Conservation (phyloP, 352 stramenopile species). For the Globisporangium nunn region DNA sequence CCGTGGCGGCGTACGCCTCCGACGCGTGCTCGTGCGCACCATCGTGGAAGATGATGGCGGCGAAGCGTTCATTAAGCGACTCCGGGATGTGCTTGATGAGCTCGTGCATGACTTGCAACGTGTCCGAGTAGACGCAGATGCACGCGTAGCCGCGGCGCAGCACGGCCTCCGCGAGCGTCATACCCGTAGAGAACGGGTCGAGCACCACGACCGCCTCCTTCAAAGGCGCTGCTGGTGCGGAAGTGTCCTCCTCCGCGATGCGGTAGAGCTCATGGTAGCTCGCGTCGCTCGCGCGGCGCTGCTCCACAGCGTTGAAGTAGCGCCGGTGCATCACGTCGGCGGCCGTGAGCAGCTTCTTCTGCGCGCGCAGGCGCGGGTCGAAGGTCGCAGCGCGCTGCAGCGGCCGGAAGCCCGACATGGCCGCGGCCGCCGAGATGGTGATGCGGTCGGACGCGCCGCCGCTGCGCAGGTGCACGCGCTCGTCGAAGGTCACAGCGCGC, state of each 20-base stretch:
- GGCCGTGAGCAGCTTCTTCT: conserved; percentile 52
- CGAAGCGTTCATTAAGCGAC: conserved; percentile 41
- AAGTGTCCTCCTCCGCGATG: conserved; percentile 31
- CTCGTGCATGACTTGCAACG: conserved; percentile 62
- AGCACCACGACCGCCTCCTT: conserved; percentile 88
- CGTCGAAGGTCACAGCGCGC: conserved; percentile 76
- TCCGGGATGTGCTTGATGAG: conserved; percentile 61
- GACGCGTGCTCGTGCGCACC: conserved; percentile 25
- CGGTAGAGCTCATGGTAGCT: conserved; percentile 37
- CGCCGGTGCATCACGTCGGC: conserved; percentile 75
- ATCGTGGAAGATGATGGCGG: conserved; percentile 70
- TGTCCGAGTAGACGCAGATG: conserved; percentile 76
- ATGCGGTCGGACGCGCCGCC: conserved; percentile 20
- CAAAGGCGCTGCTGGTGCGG: conserved; percentile 7
- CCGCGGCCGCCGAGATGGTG: conserved; percentile 34
- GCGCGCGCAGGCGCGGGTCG: conserved; percentile 58
- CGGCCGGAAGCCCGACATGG: conserved; percentile 61
- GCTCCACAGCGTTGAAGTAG: conserved; percentile 79
- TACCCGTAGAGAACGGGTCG: conserved; percentile 93
- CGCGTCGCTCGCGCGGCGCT: conserved; percentile 37
- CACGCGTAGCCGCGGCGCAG: conserved; percentile 79
- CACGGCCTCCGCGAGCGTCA: conserved; percentile 87
- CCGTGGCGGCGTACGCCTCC: conserved; percentile 27
- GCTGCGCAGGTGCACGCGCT: conserved; percentile 58
- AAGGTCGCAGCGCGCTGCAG: conserved; percentile 74